Conservation (phyloP, 768 basidiomycete genomes). For the Sporobolomyces phaffii region DNA sequence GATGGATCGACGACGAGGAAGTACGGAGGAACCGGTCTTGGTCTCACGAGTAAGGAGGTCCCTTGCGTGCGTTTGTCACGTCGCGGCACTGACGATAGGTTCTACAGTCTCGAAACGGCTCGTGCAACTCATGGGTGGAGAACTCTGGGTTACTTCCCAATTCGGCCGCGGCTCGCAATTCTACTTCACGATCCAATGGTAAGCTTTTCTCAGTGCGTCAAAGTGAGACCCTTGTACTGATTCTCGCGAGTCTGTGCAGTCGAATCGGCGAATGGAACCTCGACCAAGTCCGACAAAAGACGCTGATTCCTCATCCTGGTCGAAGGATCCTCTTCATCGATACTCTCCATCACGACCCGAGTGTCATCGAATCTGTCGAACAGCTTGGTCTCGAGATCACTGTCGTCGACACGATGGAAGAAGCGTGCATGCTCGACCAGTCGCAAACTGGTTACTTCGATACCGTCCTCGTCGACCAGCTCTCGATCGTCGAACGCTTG, state of each 20-base stretch:
- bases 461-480: slow-evolving; percentile 88
- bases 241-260: not conserved
- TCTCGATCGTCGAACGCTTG: slow-evolving; percentile 75
- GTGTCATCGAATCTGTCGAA: slow-evolving; percentile 67
- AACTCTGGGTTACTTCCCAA: slow-evolving; percentile 97
- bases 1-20: slow-evolving; percentile 94
- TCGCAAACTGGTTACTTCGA: slow-evolving; percentile 71
- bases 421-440: slow-evolving; percentile 52
- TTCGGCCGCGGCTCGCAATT: slow-evolving; percentile 87
- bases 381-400: slow-evolving; percentile 73
- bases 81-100: not conserved
- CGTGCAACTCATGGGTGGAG: slow-evolving; percentile 93
- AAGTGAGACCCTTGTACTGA: not conserved
- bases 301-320: slow-evolving; percentile 68
- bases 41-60: slow-evolving; percentile 59
- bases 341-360: slow-evolving; percentile 63
- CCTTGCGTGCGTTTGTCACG: slow-evolving; percentile 43
- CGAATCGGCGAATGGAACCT: slow-evolving; percentile 69
- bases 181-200: slow-evolving; percentile 85
- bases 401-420: slow-evolving; percentile 68
- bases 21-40: slow-evolving; percentile 94
- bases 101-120: slow-evolving; percentile 68
- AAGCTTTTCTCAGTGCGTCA: too few species aligned
- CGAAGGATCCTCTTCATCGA: slow-evolving; percentile 89
- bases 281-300: slow-evolving; percentile 68